Evolutionary conservation across 1,139 yeast genomes (phyloP).

Genomic region (Sugiyamaella xylanicola): DNA sequence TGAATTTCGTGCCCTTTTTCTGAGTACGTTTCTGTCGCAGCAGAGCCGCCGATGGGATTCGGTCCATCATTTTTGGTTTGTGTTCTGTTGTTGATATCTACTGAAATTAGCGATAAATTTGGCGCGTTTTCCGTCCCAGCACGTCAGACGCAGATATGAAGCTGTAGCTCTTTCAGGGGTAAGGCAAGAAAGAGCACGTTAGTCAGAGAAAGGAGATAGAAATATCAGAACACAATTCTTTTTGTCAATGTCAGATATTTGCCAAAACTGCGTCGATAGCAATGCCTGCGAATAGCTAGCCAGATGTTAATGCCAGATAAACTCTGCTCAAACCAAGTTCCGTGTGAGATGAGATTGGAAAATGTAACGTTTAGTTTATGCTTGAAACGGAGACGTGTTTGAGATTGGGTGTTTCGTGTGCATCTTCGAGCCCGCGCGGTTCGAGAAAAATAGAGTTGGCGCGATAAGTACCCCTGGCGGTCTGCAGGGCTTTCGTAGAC

Average conservation of each 20-base stretch:
- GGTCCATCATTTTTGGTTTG: conserved; percentile 19
- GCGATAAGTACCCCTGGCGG: neutral
- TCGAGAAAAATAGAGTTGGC: neutral
- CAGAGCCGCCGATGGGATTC: conserved; percentile 40
- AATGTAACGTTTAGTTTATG: neutral
- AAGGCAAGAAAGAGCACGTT: no score
- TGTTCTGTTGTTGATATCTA: neutral
- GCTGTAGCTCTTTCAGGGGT: no score
- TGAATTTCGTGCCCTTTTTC: conserved; percentile 82
- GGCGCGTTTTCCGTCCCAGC: no score
- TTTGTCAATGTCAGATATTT: no score
- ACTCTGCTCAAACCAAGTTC: neutral
- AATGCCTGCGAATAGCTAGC: neutral
- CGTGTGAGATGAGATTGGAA: neutral
- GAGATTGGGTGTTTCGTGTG: neutral
- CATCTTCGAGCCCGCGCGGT: neutral
- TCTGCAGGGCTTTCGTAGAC: no score
- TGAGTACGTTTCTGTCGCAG: conserved; percentile 69
- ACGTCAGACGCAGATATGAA: no score
- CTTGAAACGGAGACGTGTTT: conserved; percentile 11
- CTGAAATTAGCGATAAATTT: neutral
- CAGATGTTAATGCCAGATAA: neutral
- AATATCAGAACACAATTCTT: no score
- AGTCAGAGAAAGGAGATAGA: no score
- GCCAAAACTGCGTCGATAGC: neutral